Conservation (phyloP, 1,284 basidiomycete genomes). For the Coniferiporia sulphurascens region DNA sequence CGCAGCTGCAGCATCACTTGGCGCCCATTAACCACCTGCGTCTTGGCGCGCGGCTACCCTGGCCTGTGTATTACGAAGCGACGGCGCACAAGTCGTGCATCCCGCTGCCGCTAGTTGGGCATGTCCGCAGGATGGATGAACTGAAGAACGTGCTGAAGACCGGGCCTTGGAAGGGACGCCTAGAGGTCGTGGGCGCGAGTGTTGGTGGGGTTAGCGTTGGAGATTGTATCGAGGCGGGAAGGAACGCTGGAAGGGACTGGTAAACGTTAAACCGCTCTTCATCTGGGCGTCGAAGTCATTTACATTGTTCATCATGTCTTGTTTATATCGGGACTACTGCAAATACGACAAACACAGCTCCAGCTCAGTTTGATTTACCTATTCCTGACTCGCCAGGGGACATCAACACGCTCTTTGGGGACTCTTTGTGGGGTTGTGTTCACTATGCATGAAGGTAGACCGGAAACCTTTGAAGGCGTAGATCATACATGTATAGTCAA, state of each 20-base stretch:
- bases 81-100: slow-evolving; percentile 73
- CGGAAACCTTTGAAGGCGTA: too few species aligned
- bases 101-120: slow-evolving; percentile 76
- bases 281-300: too few species aligned
- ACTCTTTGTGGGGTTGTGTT: too few species aligned
- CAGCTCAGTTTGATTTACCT: too few species aligned
- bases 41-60: slow-evolving; percentile 38
- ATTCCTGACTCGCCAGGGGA: too few species aligned
- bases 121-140: slow-evolving; percentile 64
- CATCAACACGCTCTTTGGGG: too few species aligned
- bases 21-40: slow-evolving; percentile 42
- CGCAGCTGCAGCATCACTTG: slow-evolving; percentile 43
- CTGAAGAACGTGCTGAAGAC: slow-evolving; percentile 43
- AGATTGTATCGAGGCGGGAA: slow-evolving; percentile 80
- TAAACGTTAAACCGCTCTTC: not conserved
- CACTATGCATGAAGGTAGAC: too few species aligned
- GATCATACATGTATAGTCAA: too few species aligned
- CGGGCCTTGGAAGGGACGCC: slow-evolving; percentile 47
- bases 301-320: too few species aligned
- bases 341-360: too few species aligned
- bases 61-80: slow-evolving; percentile 53
- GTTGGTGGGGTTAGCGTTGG: slow-evolving; percentile 88
- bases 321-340: too few species aligned
- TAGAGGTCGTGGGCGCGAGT: slow-evolving; percentile 82
- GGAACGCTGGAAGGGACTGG: slow-evolving; percentile 40